Conservation (phyloP, 1,284 basidiomycete genomes). For the Leccinum subrobustum region DNA sequence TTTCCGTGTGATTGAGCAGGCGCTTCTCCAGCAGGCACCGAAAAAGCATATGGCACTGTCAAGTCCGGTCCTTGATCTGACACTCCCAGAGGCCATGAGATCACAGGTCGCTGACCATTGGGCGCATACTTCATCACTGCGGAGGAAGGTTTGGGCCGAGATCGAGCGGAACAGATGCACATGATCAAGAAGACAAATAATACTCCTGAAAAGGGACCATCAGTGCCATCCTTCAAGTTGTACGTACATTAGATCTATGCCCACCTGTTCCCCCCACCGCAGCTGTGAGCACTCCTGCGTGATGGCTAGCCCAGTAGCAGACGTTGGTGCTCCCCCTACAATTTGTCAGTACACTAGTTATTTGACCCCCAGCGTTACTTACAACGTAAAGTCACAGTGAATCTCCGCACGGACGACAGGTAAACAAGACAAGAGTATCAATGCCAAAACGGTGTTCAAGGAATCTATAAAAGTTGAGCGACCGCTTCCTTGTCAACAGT, state of each 20-base stretch:
- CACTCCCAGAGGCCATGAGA: background rate
- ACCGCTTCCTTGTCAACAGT: background rate
- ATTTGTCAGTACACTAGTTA: background rate
- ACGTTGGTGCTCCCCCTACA: conserved; percentile 8
- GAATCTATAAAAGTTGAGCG: conserved; percentile 10
- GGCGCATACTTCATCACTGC: conserved; percentile 3
- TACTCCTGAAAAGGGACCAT: conserved; percentile 5
- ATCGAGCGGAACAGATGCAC: background rate
- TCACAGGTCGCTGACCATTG: background rate
- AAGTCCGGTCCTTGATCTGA: background rate
- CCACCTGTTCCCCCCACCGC: conserved; percentile 4
- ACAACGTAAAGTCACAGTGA: conserved; percentile 10
- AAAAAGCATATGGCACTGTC: conserved; percentile 7
- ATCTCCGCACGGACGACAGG: conserved; percentile 14
- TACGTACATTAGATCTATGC: background rate
- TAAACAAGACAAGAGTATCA: conserved; percentile 9
- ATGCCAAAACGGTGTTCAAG: background rate
- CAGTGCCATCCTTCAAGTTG: background rate
- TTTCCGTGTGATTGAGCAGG: background rate
- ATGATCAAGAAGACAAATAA: conserved; percentile 7
- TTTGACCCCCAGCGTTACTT: background rate
- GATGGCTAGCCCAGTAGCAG: conserved; percentile 9
- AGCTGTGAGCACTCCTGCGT: conserved; percentile 3
- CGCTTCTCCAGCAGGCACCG: background rate
- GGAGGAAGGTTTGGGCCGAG: background rate